Percentiles rank a stretch among this genome's conserved stretches.
Evolutionary conservation across 2,329 filamentous ascomycete species (phyloP).

Genomic region (Aspergillus pseudoterreus): DNA sequence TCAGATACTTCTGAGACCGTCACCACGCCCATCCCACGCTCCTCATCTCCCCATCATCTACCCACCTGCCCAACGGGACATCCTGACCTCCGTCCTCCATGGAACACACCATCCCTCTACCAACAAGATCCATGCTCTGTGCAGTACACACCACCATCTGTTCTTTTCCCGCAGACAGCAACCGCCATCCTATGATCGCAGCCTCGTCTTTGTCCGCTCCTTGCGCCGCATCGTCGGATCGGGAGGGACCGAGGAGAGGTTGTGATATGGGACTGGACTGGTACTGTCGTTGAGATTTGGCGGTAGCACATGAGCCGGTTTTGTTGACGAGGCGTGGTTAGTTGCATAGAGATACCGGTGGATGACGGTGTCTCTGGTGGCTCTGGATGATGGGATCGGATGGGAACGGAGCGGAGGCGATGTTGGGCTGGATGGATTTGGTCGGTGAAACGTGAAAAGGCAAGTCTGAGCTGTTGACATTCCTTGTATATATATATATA

Average conservation of each 20-base stretch:
- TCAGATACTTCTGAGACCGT: conserved; percentile 42
- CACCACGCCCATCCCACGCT: conserved; percentile 1
- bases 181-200: not conserved
- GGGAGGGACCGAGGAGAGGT: not conserved
- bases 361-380: conserved; percentile 1
- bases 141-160: not conserved
- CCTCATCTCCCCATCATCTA: conserved; percentile 9
- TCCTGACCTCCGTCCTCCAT: not conserved
- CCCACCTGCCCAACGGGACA: not conserved
- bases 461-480: conserved; percentile 27
- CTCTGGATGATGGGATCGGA: conserved; percentile 3
- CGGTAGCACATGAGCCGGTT: not conserved
- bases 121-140: not conserved
- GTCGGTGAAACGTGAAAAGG: conserved; percentile 25
- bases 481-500: not conserved
- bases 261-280: not conserved
- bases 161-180: not conserved
- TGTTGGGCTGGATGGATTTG: conserved; percentile 3
- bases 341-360: not conserved
- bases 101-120: not conserved
- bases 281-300: not conserved
- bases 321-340: conserved; percentile 5
- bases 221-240: not conserved
- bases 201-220: not conserved
- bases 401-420: not conserved